A percentile compares a stretch with the other conserved stretches of the same genome.
Conservation (phyloP, 148 eudicot genomes). For the Gaultheria prostrata region DNA sequence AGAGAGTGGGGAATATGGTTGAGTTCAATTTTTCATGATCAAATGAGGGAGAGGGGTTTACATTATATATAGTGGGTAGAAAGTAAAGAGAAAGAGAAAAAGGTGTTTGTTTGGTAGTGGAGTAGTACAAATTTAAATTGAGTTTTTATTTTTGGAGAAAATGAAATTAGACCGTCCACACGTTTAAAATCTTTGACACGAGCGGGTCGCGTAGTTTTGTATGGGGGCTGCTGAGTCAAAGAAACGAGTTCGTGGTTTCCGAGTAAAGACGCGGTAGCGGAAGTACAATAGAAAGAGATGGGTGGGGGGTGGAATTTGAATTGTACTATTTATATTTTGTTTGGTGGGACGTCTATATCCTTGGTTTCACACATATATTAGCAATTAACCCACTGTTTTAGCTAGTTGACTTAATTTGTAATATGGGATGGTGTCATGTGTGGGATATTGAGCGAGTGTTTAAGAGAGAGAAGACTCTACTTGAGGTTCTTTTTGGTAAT, state of each 20-base stretch:
- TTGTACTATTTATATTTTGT: background rate
- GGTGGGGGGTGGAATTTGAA: background rate
- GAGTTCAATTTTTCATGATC: background rate
- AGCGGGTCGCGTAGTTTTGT: background rate
- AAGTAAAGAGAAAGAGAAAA: background rate
- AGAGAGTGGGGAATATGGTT: background rate
- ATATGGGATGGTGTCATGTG: too few relatives aligned
- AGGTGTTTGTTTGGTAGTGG: background rate
- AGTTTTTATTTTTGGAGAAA: background rate
- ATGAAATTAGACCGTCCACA: background rate
- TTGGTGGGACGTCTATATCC: background rate
- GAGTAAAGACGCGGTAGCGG: background rate
- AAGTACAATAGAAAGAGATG: background rate
- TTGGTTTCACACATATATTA: background rate
- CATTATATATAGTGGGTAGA: background rate
- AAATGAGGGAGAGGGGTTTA: background rate
- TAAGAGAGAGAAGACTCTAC: too few relatives aligned
- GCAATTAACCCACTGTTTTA: background rate
- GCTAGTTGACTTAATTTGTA: too few relatives aligned
- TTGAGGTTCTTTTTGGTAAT: too few relatives aligned
- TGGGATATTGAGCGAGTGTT: too few relatives aligned
- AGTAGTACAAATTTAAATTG: background rate
- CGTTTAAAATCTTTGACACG: background rate
- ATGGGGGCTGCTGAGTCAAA: background rate
- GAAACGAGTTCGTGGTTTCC: background rate